A percentile compares a stretch with the other conserved stretches of the same genome.
Evolutionary conservation across 2,329 filamentous ascomycete genomes (phyloP).

Genomic region (Penicillium psychrosexuale): DNA sequence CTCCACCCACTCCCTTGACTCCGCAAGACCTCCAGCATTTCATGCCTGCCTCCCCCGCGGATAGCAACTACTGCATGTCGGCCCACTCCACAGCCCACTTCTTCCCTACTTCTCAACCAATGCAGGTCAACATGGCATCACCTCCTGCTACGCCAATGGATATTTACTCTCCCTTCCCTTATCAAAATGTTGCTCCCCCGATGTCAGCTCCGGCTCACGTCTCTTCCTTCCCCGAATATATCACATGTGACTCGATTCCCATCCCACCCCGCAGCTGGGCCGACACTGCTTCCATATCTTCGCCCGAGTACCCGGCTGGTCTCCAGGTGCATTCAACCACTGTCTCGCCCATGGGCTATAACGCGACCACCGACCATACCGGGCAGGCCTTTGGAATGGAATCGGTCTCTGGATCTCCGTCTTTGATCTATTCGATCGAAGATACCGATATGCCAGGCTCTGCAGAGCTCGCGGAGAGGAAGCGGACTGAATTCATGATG

Average conservation of each 20-base stretch:
- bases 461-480: constrained; percentile 29
- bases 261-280: constrained; percentile 44
- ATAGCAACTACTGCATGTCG: constrained; percentile 38
- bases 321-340: constrained; percentile 36
- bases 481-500: constrained; percentile 43
- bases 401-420: constrained; percentile 29
- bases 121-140: constrained; percentile 44
- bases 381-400: constrained; percentile 29
- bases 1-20: constrained; percentile 45
- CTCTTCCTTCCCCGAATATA: constrained; percentile 43
- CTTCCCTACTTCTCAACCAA: constrained; percentile 39
- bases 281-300: constrained; percentile 40
- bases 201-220: constrained; percentile 46
- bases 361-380: constrained; percentile 32
- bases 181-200: constrained; percentile 37
- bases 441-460: constrained; percentile 28
- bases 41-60: constrained; percentile 40
- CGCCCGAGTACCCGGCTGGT: constrained; percentile 40
- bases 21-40: constrained; percentile 44
- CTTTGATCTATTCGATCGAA: constrained; percentile 34
- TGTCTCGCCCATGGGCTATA: constrained; percentile 40
- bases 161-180: constrained; percentile 39
- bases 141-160: constrained; percentile 46
- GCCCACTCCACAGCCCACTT: constrained; percentile 33
- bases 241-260: constrained; percentile 36